Conservation (phyloP, 176 grass and related monocot species). For the Lolium rigidum region DNA sequence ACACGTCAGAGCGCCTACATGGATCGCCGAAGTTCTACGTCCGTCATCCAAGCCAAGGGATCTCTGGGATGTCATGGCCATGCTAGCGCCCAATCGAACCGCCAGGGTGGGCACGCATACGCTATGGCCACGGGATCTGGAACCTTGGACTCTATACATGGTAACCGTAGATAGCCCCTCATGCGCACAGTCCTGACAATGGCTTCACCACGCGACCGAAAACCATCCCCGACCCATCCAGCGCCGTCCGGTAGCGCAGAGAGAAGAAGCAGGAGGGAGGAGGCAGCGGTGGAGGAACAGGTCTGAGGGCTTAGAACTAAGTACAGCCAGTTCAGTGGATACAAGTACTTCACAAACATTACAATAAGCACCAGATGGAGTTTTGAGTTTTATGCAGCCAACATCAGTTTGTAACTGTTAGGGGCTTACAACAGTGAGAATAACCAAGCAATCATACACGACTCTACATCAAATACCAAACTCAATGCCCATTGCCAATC, state of each 20-base stretch:
- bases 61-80: neutral
- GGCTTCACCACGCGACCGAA: neutral
- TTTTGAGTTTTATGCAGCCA: neutral
- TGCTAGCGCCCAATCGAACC: neutral
- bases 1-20: neutral
- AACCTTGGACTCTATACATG: neutral
- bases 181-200: neutral
- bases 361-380: neutral
- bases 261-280: neutral
- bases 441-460: neutral
- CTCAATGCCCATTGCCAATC: neutral
- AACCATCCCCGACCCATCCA: neutral
- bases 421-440: neutral
- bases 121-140: neutral
- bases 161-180: neutral
- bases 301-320: neutral
- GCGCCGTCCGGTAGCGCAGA: neutral
- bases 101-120: neutral
- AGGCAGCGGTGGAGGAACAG: neutral
- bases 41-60: neutral
- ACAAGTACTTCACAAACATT: neutral
- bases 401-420: neutral
- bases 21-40: neutral
- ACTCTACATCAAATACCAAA: conserved; percentile 1
- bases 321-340: neutral